phyloP scores from a whole-genome alignment of 768 basidiomycete genomes.

The Symmetrospora coprosmae region DNA sequence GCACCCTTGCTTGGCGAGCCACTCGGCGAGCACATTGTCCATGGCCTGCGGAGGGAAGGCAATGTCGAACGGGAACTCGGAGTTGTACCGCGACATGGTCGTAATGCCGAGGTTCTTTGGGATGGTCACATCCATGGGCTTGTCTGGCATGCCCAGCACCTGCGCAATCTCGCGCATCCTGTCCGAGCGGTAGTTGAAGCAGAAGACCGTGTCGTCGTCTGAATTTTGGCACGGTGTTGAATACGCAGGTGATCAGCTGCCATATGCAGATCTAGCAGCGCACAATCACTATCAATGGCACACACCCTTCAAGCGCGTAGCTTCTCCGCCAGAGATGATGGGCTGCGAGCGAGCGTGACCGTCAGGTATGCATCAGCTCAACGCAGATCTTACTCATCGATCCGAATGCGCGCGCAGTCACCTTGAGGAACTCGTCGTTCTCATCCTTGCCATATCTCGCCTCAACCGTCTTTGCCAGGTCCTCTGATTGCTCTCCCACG shows the following conservation, averaged over 20 bases:
- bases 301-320: slow-evolving; percentile 1
- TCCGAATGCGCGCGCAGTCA: slow-evolving; percentile 47
- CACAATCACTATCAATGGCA: neutral
- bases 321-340: slow-evolving; percentile 9
- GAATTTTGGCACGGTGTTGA: neutral
- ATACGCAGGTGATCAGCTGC: neutral
- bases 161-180: slow-evolving; percentile 82
- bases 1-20: slow-evolving; percentile 60
- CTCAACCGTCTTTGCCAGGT: slow-evolving; percentile 47
- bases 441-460: slow-evolving; percentile 67
- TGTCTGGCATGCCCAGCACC: slow-evolving; percentile 65
- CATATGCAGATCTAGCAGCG: neutral
- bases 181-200: slow-evolving; percentile 96
- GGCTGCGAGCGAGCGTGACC: neutral
- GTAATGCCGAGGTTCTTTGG: slow-evolving; percentile 71
- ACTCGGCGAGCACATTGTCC: slow-evolving; percentile 89
- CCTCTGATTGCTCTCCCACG: slow-evolving; percentile 45
- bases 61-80: slow-evolving; percentile 72
- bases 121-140: slow-evolving; percentile 66
- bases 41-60: slow-evolving; percentile 89
- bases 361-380: neutral
- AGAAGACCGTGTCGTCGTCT: slow-evolving; percentile 81
- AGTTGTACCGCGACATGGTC: slow-evolving; percentile 87
- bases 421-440: slow-evolving; percentile 92
- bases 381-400: slow-evolving; percentile 45